Evolutionary conservation across 768 basidiomycete species (phyloP).

Genomic region (Aureoboletus auriporus): DNA sequence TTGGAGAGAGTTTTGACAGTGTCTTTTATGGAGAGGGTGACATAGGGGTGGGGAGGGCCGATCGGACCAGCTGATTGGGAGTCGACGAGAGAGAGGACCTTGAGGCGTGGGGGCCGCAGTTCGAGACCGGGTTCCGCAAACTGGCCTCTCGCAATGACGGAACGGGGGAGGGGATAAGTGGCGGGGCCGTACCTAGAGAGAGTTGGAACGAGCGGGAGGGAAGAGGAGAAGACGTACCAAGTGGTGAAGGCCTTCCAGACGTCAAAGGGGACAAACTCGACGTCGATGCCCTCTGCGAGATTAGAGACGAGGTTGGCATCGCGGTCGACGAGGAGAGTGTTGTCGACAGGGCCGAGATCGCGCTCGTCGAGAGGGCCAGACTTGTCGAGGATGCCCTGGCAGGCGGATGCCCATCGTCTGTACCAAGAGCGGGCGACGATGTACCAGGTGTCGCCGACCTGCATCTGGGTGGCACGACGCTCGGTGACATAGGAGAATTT

Average conservation of each 20-base stretch:
- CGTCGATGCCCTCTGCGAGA: constrained; percentile 60
- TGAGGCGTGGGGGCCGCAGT: constrained; percentile 64
- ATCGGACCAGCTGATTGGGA: constrained; percentile 25
- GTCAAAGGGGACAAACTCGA: constrained; percentile 69
- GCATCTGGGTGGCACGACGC: constrained; percentile 46
- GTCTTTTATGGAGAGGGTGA: constrained; percentile 50
- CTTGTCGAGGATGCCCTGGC: constrained; percentile 65
- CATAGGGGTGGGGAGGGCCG: constrained; percentile 29
- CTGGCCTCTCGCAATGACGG: constrained; percentile 59
- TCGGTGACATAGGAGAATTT: constrained; percentile 51
- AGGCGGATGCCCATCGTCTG: constrained; percentile 70
- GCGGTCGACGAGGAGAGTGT: constrained; percentile 57
- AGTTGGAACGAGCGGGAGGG: background rate
- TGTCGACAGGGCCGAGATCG: constrained; percentile 73
- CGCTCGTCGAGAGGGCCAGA: constrained; percentile 57
- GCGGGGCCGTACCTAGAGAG: constrained; percentile 71
- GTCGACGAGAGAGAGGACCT: constrained; percentile 44
- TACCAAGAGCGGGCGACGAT: constrained; percentile 71
- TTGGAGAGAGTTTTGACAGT: constrained; percentile 41
- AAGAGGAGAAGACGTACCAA: constrained; percentile 41
- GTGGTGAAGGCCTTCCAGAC: constrained; percentile 64
- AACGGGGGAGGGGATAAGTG: constrained; percentile 54
- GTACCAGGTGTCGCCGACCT: constrained; percentile 74
- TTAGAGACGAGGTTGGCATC: constrained; percentile 42
- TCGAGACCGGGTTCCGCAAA: constrained; percentile 56